A percentile compares a stretch with the other conserved stretches of the same genome.
phyloP scores from a whole-genome alignment of 768 basidiomycete species.

The Lactifluus subvellereus region DNA sequence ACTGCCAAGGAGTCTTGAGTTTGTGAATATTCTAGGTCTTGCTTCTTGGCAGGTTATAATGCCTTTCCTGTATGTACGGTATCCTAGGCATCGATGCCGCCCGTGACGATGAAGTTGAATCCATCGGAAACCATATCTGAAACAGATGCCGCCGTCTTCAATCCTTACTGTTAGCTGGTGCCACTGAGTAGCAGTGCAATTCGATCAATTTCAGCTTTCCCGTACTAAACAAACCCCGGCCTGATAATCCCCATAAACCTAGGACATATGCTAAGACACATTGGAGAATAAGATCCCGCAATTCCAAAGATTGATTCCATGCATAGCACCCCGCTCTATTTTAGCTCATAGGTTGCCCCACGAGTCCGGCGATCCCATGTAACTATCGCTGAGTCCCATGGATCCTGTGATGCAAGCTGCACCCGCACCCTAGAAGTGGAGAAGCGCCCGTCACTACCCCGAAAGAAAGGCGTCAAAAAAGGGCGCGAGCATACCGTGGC shows the following conservation, averaged over 20 bases:
- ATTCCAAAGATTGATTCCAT: background rate
- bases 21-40: background rate
- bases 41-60: background rate
- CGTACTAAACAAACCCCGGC: background rate
- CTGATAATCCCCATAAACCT: background rate
- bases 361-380: background rate
- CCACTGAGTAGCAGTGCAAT: background rate
- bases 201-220: background rate
- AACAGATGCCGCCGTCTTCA: background rate
- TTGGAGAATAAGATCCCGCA: background rate
- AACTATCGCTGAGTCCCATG: background rate
- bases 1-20: constrained; percentile 34
- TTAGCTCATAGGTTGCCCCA: background rate
- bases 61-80: background rate
- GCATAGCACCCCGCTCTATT: background rate
- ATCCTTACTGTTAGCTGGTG: background rate
- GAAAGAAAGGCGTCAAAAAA: background rate
- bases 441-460: background rate
- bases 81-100: background rate
- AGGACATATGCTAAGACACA: background rate
- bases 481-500: background rate
- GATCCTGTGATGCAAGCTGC: constrained; percentile 16
- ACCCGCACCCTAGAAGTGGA: background rate
- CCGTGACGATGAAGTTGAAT: background rate
- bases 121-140: background rate